phyloP scores from a whole-genome alignment of 2,329 filamentous ascomycete genomes.

The Daldinia eschscholtzii region DNA sequence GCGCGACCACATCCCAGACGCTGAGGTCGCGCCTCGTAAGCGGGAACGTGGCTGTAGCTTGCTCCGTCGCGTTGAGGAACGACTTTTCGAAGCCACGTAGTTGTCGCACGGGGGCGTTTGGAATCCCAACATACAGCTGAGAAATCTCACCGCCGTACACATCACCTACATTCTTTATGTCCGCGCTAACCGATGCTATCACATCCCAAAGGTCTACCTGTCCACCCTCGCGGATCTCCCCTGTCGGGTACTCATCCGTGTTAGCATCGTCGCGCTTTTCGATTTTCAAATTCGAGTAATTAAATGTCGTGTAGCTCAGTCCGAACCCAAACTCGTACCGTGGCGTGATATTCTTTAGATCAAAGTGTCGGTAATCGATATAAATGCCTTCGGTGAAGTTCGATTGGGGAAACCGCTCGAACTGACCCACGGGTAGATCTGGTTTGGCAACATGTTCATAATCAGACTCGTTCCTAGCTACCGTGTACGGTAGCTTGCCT shows the following conservation, averaged over 20 bases:
- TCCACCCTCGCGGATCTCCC: constrained; percentile 59
- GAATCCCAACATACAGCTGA: constrained; percentile 64
- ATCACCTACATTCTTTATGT: constrained; percentile 59
- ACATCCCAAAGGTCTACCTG: constrained; percentile 63
- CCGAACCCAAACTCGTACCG: constrained; percentile 70
- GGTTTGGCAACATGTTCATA: constrained; percentile 63
- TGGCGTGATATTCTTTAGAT: constrained; percentile 61
- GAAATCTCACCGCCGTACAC: constrained; percentile 61
- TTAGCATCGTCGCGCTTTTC: constrained; percentile 47
- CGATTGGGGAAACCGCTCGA: constrained; percentile 64
- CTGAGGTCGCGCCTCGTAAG: constrained; percentile 75
- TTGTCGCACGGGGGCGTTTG: constrained; percentile 65
- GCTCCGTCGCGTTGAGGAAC: constrained; percentile 60
- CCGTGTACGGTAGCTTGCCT: constrained; percentile 72
- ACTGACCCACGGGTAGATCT: constrained; percentile 62
- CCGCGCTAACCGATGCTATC: constrained; percentile 56
- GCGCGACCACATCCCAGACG: constrained; percentile 71
- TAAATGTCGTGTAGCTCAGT: constrained; percentile 67
- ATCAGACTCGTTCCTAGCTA: constrained; percentile 68
- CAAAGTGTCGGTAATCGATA: constrained; percentile 69
- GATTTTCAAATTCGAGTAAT: constrained; percentile 60
- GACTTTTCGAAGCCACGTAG: constrained; percentile 76
- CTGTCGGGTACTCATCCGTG: constrained; percentile 55
- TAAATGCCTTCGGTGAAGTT: constrained; percentile 66
- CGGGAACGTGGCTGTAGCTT: constrained; percentile 61